Percentiles rank a stretch among this genome's conserved stretches.
These are phyloP conservation scores for Phytopythium vexans DNA, from an alignment of 352 stramenopile genomes.

Conservation along the genomic window DNA sequence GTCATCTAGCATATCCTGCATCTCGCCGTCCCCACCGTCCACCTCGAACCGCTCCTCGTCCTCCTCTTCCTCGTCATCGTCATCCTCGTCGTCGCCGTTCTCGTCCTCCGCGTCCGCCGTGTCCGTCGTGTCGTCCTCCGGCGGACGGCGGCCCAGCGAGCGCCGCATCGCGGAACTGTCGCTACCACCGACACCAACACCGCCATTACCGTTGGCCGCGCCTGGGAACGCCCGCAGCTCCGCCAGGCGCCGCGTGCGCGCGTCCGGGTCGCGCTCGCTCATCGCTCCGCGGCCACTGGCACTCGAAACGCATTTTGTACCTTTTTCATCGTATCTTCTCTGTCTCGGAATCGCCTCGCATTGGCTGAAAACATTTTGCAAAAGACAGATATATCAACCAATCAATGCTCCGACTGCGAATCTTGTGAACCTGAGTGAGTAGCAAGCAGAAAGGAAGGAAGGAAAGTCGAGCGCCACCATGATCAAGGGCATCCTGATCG, in stretches of 20 bases:
- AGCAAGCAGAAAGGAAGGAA: not conserved
- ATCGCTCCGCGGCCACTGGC: not conserved
- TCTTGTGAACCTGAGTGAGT: not conserved
- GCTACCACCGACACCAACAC: not conserved
- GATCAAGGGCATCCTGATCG: slow-evolving; percentile 99
- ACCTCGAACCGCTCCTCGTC: slow-evolving; percentile 34
- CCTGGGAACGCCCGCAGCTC: not conserved
- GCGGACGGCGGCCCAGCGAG: too few species aligned
- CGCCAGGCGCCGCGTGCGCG: not conserved
- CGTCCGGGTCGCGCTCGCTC: not conserved
- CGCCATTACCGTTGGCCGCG: not conserved
- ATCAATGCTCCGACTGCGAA: not conserved
- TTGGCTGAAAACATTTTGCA: slow-evolving; percentile 11
- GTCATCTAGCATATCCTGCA: slow-evolving; percentile 19
- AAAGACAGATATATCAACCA: not conserved
- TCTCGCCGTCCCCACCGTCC: slow-evolving; percentile 28
- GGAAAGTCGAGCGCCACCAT: slow-evolving; percentile 40
- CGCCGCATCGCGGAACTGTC: not conserved
- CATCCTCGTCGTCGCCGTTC: slow-evolving; percentile 21
- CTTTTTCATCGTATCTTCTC: not conserved
- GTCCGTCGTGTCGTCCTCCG: not conserved
- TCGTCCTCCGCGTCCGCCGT: slow-evolving; percentile 14
- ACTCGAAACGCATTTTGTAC: too few species aligned
- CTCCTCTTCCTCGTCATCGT: slow-evolving; percentile 18
- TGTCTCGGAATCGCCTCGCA: slow-evolving; percentile 1